phyloP scores from a whole-genome alignment of 2,329 filamentous ascomycete genomes.

The Akanthomyces uredinophilus region DNA sequence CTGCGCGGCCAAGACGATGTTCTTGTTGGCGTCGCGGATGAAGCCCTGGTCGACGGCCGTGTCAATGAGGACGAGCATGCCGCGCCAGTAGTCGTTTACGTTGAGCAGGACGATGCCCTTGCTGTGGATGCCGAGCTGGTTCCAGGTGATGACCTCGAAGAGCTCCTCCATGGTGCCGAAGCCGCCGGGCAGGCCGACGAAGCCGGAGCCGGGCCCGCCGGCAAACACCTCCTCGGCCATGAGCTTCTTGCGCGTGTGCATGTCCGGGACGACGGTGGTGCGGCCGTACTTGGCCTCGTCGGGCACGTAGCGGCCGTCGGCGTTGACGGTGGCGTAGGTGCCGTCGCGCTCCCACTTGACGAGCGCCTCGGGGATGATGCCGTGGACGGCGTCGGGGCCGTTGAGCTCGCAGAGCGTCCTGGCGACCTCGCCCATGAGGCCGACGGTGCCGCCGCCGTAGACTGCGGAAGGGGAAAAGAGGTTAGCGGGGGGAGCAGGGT shows the following conservation, averaged over 20 bases:
- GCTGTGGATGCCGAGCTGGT: conserved; percentile 88
- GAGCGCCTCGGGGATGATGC: conserved; percentile 85
- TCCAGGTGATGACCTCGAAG: conserved; percentile 89
- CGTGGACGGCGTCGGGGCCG: conserved; percentile 79
- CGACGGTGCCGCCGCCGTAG: conserved; percentile 91
- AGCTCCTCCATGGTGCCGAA: conserved; percentile 96
- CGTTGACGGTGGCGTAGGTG: conserved; percentile 42
- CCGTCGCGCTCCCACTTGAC: conserved; percentile 70
- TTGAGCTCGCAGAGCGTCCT: conserved; percentile 77
- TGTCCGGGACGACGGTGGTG: conserved; percentile 86
- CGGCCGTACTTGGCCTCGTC: conserved; percentile 66
- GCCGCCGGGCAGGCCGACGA: conserved; percentile 82
- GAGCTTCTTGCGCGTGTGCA: conserved; percentile 92
- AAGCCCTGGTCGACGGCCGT: conserved; percentile 74
- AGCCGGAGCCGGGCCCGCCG: conserved; percentile 78
- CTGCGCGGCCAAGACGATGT: conserved; percentile 74
- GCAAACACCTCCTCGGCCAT: conserved; percentile 86
- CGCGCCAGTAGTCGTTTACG: conserved; percentile 87
- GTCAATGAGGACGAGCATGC: conserved; percentile 74
- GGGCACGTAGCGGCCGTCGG: conserved; percentile 52
- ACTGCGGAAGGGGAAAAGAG: conserved; percentile 47
- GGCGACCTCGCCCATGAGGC: conserved; percentile 92
- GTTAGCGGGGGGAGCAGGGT: conserved; percentile 13
- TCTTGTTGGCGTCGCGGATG: conserved; percentile 62
- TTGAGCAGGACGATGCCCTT: conserved; percentile 78